These are phyloP conservation scores for Platanthera guangdongensis DNA, from an alignment of 106 monocot species.

Conservation along the genomic window DNA sequence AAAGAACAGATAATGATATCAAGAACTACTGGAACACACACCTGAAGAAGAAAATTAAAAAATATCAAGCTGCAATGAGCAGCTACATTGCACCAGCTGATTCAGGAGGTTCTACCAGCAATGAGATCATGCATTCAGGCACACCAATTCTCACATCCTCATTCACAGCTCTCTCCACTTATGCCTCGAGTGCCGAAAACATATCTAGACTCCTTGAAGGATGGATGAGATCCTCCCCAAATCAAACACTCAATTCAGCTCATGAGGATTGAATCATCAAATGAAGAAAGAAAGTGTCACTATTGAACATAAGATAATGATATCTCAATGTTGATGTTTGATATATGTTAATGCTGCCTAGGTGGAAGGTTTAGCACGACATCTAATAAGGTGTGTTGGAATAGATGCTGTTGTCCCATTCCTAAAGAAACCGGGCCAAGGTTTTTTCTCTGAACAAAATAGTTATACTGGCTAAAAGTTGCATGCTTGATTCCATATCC, in stretches of 20 bases:
- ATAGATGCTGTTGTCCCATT: conserved; percentile 88
- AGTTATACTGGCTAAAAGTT: not conserved
- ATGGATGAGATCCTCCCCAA: conserved; percentile 37
- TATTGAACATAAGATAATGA: no score
- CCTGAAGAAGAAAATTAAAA: conserved; percentile 66
- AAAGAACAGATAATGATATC: conserved; percentile 74
- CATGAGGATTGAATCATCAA: not conserved
- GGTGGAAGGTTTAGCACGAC: conserved; percentile 90
- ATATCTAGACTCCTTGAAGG: conserved; percentile 52
- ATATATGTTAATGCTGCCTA: conserved; percentile 11
- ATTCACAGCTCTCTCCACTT: conserved; percentile 13
- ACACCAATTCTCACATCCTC: not conserved
- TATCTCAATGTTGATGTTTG: not conserved
- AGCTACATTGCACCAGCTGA: conserved; percentile 10
- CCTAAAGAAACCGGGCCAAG: conserved; percentile 78
- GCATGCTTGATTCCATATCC: not conserved
- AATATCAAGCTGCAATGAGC: conserved; percentile 7
- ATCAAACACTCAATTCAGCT: not conserved
- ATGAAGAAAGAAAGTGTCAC: not conserved
- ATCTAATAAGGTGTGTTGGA: conserved; percentile 96
- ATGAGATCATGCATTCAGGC: not conserved
- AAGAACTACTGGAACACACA: conserved; percentile 90
- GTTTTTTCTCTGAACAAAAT: conserved; percentile 19
- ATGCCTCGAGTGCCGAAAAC: conserved; percentile 55
- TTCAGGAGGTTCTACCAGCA: not conserved